phyloP scores from a whole-genome alignment of 495 filamentous ascomycete species.

The Xylaria grammica region DNA sequence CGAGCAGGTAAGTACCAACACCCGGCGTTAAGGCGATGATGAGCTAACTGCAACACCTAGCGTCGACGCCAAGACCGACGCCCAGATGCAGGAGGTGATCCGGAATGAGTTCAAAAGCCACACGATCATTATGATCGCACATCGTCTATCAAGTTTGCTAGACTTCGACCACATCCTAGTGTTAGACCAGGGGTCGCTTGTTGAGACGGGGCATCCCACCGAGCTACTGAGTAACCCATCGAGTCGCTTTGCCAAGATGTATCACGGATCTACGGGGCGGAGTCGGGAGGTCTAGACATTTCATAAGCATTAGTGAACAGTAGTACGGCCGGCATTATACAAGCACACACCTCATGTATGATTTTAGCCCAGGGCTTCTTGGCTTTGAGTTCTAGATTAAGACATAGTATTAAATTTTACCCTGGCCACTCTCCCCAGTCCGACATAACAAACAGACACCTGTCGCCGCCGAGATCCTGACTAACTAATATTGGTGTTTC shows the following conservation, averaged over 20 bases:
- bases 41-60: neutral
- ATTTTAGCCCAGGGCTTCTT: too few species aligned
- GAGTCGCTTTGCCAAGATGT: conserved; percentile 10
- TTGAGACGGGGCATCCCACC: conserved; percentile 6
- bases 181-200: conserved; percentile 15
- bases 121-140: conserved; percentile 63
- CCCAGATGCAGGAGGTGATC: conserved; percentile 62
- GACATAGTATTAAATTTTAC: too few species aligned
- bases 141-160: conserved; percentile 61
- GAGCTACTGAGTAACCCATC: neutral
- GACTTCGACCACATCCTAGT: conserved; percentile 42
- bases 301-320: too few species aligned
- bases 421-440: too few species aligned
- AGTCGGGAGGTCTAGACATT: neutral
- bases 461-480: too few species aligned
- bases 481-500: too few species aligned
- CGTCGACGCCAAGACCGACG: conserved; percentile 62
- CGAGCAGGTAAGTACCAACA: conserved; percentile 22
- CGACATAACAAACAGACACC: too few species aligned
- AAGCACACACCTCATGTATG: too few species aligned
- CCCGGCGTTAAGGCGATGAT: neutral
- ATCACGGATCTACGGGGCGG: neutral
- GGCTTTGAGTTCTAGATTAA: too few species aligned
- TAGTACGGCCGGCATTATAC: too few species aligned
- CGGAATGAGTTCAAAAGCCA: conserved; percentile 57